A percentile compares a stretch with the other conserved stretches of the same genome.
phyloP scores from a whole-genome alignment of 169 alveolate species.

The Babesia bigemina region DNA sequence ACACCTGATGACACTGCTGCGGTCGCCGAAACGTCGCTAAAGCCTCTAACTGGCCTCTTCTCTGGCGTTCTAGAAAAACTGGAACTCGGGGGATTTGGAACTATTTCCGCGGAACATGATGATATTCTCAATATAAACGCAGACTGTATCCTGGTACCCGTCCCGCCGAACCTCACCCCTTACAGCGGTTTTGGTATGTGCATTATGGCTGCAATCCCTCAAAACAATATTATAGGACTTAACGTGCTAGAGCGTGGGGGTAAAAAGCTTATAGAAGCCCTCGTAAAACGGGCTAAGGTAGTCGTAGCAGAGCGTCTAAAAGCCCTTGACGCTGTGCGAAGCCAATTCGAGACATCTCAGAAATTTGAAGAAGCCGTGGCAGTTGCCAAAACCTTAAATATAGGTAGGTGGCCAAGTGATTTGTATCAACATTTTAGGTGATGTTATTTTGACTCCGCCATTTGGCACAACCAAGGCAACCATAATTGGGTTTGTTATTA shows the following conservation, averaged over 20 bases:
- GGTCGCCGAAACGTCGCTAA: neutral
- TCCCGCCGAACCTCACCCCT: conserved; percentile 67
- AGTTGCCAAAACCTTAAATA: conserved; percentile 34
- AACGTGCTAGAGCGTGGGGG: conserved; percentile 65
- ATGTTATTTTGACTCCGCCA: conserved; percentile 67
- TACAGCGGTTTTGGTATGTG: conserved; percentile 62
- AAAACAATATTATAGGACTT: conserved; percentile 19
- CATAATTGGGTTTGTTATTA: conserved; percentile 54
- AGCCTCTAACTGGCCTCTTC: conserved; percentile 18
- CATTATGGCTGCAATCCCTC: neutral
- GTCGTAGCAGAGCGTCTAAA: conserved; percentile 49
- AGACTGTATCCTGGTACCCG: conserved; percentile 57
- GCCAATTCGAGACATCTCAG: conserved; percentile 3
- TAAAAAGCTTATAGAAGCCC: conserved; percentile 48
- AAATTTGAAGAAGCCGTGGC: conserved; percentile 36
- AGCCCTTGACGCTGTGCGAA: conserved; percentile 37
- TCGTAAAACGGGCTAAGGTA: conserved; percentile 61
- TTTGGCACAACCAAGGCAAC: conserved; percentile 53
- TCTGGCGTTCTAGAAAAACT: conserved; percentile 41
- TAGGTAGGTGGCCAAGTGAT: neutral
- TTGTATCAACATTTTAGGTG: conserved; percentile 18
- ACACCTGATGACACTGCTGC: neutral
- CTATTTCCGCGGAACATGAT: conserved; percentile 58
- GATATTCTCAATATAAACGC: conserved; percentile 43
- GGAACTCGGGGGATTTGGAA: conserved; percentile 53